A percentile compares a stretch with the other conserved stretches of the same genome.
phyloP scores from a whole-genome alignment of 306 rosid genomes.

The Trichosanthes truncata region DNA sequence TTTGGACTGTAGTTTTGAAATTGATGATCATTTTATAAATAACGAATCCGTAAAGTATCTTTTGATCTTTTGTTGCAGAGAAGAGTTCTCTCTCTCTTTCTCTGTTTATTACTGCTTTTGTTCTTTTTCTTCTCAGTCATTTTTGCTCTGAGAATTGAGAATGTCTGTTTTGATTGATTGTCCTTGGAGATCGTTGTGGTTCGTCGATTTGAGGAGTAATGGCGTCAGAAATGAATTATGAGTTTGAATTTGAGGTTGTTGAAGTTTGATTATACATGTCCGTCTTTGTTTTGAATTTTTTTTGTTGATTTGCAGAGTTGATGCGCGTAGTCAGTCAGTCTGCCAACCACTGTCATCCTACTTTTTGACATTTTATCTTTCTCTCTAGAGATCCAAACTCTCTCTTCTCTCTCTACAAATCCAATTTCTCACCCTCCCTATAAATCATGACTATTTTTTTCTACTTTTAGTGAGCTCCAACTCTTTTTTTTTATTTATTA shows the following conservation, averaged over 20 bases:
- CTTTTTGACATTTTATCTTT: neutral
- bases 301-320: neutral
- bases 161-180: neutral
- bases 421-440: too few relatives aligned
- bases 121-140: neutral
- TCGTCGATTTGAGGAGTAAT: too few relatives aligned
- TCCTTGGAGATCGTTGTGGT: too few relatives aligned
- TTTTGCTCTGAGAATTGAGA: neutral
- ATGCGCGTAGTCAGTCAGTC: neutral
- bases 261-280: neutral
- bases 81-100: neutral
- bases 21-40: neutral
- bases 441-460: too few relatives aligned
- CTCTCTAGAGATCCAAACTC: too few relatives aligned
- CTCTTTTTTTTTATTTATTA: too few relatives aligned
- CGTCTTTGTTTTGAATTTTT: neutral
- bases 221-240: too few relatives aligned
- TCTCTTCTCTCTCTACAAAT: too few relatives aligned
- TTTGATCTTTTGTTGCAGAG: neutral
- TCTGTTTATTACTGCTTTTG: neutral
- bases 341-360: neutral
- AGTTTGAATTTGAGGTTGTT: too few relatives aligned
- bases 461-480: too few relatives aligned
- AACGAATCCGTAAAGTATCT: neutral
- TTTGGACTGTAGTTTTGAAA: constrained; percentile 4